Evolutionary conservation across 2,329 filamentous ascomycete genomes (phyloP), one percentile per base, ranked within the genome.

Genomic region (Talaromyces sp.): DNA sequence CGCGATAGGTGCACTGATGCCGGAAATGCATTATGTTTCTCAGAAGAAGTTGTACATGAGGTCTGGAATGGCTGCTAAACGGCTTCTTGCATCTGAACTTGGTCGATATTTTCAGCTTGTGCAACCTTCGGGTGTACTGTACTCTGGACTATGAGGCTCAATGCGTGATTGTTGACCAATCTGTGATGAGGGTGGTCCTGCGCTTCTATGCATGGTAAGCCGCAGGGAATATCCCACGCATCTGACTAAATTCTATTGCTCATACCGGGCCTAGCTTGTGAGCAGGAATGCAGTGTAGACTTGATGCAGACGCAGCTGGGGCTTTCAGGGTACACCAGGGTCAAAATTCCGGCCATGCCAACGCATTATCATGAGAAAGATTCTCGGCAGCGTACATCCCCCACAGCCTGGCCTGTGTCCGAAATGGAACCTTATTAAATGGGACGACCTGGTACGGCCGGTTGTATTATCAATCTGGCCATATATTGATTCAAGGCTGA

Each of bases 141-240:
- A 25, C 3, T 21, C 22, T 55, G 19, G 17, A 35, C 13, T 9
- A 35, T 55, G 53, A 55, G 53, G 53, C 53, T 55, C 53, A 46
- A 36, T 11, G n/a, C 11, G 28, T 11, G 28, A 28, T 13, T 13
- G n/a, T 35, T 17, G 22, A 55, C 53, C 53, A 55, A 55, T 55
- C 40, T n/a, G 17, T n/a, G 33, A 37, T 36, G 40, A 46, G 4
- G 4, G 13, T 13, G 19, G 28, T 11, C 40, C 21, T 46, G 31
- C 19, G 40, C 17, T 37, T 15, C 33, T 48, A 48, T 55, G 39
- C 39, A 31, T 45, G 5, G 17, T 15, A 25, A 15, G 13, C 37
- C 13, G 9, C 40, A 55, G 28, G 31, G 13, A 28, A 7, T 33
- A 31, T 46, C 3, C 31, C 22, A 40, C 28, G 9, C 6, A 19